phyloP scores from a whole-genome alignment of 1,139 yeast genomes.

The Suhomyces bribrorum region DNA sequence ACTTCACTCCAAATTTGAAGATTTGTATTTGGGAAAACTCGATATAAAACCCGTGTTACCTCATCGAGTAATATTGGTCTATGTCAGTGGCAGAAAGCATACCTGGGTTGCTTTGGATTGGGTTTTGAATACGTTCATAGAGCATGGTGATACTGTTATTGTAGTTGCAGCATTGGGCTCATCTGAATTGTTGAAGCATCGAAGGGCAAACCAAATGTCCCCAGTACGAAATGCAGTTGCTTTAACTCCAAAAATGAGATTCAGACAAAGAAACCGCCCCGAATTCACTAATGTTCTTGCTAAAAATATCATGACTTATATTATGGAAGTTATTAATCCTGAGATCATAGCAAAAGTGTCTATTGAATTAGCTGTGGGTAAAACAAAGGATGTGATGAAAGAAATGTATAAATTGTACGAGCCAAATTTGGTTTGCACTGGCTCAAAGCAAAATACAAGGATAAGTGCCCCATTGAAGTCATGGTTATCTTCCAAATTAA shows the following conservation, averaged over 20 bases:
- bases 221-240: constrained; percentile 5
- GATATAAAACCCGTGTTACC: constrained; percentile 46
- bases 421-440: constrained; percentile 65
- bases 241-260: constrained; percentile 34
- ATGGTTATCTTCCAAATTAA: constrained; percentile 61
- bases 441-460: constrained; percentile 51
- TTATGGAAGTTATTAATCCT: constrained; percentile 49
- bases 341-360: constrained; percentile 55
- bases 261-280: constrained; percentile 36
- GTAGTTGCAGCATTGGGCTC: constrained; percentile 47
- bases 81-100: constrained; percentile 68
- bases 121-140: constrained; percentile 52
- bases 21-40: constrained; percentile 35
- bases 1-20: constrained; percentile 45
- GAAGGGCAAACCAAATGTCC: not conserved
- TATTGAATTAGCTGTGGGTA: constrained; percentile 64
- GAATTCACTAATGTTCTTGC: constrained; percentile 38
- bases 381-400: constrained; percentile 54
- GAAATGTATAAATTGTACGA: constrained; percentile 64
- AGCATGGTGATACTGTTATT: constrained; percentile 65
- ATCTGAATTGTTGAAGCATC: constrained; percentile 9
- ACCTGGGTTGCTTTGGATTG: constrained; percentile 83
- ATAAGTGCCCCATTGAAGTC: constrained; percentile 55
- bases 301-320: constrained; percentile 48
- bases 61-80: constrained; percentile 58